phyloP scores from a whole-genome alignment of 768 basidiomycete genomes.

The Mycena latifolia region DNA sequence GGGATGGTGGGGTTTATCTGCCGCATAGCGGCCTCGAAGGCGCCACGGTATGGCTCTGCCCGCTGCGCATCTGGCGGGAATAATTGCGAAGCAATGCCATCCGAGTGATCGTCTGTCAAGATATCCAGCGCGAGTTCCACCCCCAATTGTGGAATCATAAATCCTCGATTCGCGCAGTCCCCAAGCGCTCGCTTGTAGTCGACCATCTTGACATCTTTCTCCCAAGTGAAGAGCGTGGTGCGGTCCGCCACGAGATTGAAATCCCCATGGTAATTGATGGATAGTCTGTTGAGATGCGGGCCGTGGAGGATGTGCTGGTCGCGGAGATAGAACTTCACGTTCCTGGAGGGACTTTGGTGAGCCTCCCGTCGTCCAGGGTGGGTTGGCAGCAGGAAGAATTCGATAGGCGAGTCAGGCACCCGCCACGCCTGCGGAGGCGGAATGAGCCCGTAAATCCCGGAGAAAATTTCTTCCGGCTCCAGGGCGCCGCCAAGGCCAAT shows the following conservation, averaged over 20 bases:
- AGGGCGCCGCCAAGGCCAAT: background rate
- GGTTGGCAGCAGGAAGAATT: background rate
- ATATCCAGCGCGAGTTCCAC: constrained; percentile 7
- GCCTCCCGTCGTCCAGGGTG: background rate
- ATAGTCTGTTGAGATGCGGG: background rate
- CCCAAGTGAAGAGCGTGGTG: background rate
- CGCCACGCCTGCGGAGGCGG: background rate
- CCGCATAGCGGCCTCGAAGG: background rate
- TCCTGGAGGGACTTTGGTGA: too few relatives aligned
- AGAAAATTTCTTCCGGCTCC: background rate
- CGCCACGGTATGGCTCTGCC: background rate
- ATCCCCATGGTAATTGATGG: background rate
- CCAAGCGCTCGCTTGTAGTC: background rate
- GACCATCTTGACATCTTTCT: background rate
- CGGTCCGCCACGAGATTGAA: background rate
- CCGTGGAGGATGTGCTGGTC: background rate
- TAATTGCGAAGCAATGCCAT: background rate
- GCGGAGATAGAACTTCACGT: background rate
- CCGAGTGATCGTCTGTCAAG: background rate
- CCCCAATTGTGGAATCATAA: constrained; percentile 2
- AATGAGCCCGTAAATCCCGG: background rate
- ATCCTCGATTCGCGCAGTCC: background rate
- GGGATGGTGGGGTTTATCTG: background rate
- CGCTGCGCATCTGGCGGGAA: background rate
- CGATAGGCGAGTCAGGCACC: background rate